phyloP scores from a whole-genome alignment of 2,329 filamentous ascomycete species.

The Arthroderma uncinatum region DNA sequence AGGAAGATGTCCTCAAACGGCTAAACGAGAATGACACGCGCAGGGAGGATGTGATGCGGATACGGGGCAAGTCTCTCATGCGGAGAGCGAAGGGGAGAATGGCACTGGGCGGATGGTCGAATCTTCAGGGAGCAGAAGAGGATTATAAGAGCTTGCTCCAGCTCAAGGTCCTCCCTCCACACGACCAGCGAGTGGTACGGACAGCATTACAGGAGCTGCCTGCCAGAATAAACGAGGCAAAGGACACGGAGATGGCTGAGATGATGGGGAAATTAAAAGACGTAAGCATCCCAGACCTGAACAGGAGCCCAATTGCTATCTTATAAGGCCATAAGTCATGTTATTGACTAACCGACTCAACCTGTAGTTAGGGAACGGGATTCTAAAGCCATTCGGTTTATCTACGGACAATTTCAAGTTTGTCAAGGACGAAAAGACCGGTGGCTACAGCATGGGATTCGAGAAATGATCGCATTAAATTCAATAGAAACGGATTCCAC shows the following conservation, averaged over 20 bases:
- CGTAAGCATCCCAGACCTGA: conserved; percentile 34
- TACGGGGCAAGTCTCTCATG: conserved; percentile 73
- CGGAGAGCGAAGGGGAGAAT: conserved; percentile 63
- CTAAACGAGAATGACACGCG: conserved; percentile 38
- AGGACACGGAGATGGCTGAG: conserved; percentile 79
- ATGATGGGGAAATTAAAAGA: conserved; percentile 97
- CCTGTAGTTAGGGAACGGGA: conserved; percentile 65
- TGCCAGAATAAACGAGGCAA: conserved; percentile 59
- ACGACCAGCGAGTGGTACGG: conserved; percentile 58
- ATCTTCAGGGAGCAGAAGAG: conserved; percentile 62
- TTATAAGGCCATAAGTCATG: too few relatives aligned
- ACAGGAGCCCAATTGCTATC: too few relatives aligned
- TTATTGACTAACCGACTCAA: conserved; percentile 3
- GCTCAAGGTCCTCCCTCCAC: conserved; percentile 47
- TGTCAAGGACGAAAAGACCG: conserved; percentile 76
- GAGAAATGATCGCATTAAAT: conserved; percentile 19
- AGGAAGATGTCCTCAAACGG: conserved; percentile 34
- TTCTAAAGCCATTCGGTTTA: conserved; percentile 84
- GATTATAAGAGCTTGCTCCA: conserved; percentile 65
- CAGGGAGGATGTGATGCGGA: conserved; percentile 57
- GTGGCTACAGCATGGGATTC: conserved; percentile 93
- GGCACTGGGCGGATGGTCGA: conserved; percentile 65
- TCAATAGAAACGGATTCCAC: too few relatives aligned
- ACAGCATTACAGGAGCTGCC: conserved; percentile 57
- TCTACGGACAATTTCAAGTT: conserved; percentile 94